Conservation (phyloP, 2,329 filamentous ascomycete genomes). For the Nigrograna mackinnonii region DNA sequence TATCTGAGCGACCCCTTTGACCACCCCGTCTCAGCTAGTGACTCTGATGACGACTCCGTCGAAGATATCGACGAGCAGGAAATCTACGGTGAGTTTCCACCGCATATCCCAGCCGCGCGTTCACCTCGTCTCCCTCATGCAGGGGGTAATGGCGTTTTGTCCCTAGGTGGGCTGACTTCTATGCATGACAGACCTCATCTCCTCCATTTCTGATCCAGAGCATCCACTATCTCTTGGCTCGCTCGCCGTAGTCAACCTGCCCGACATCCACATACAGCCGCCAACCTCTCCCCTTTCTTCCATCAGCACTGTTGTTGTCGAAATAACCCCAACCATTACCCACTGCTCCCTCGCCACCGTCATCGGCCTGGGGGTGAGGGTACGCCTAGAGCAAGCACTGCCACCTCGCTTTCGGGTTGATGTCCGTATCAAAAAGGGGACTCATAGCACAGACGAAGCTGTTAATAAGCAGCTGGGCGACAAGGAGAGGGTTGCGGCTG, state of each 20-base stretch:
- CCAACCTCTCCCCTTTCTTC: slow-evolving; percentile 64
- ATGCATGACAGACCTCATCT: slow-evolving; percentile 74
- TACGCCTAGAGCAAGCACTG: slow-evolving; percentile 86
- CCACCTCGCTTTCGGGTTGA: slow-evolving; percentile 92
- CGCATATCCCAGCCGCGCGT: too few species aligned
- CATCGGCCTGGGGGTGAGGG: slow-evolving; percentile 89
- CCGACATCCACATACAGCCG: slow-evolving; percentile 81
- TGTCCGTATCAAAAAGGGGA: slow-evolving; percentile 91
- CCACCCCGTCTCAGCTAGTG: slow-evolving; percentile 37
- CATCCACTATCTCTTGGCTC: slow-evolving; percentile 93
- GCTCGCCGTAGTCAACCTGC: slow-evolving; percentile 92
- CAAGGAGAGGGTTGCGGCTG: slow-evolving; percentile 94
- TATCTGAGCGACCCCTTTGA: slow-evolving; percentile 55
- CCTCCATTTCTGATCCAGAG: slow-evolving; percentile 93
- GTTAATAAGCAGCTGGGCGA: slow-evolving; percentile 96
- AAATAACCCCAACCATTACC: slow-evolving; percentile 94
- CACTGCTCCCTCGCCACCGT: slow-evolving; percentile 97
- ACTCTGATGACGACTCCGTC: slow-evolving; percentile 61
- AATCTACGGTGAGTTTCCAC: slow-evolving; percentile 73
- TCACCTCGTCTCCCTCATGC: too few species aligned
- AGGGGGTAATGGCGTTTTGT: too few species aligned
- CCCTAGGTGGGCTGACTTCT: slow-evolving; percentile 24
- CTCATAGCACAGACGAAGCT: slow-evolving; percentile 92
- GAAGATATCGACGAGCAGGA: slow-evolving; percentile 97
- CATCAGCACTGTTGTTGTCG: slow-evolving; percentile 77